These are phyloP conservation scores for Rubus parviflorus DNA, from an alignment of 306 rosid species.

Conservation along the genomic window DNA sequence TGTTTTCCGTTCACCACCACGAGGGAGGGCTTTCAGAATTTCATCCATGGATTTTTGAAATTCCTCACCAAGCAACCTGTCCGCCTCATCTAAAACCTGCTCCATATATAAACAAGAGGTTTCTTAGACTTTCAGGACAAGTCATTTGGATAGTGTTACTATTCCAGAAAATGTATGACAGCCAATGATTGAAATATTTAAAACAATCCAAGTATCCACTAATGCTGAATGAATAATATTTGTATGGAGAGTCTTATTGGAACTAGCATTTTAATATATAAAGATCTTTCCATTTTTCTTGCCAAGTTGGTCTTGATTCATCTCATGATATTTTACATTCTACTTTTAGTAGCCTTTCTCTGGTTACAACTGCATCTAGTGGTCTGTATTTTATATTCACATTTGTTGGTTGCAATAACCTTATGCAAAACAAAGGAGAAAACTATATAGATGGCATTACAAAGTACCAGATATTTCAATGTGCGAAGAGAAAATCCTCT, in stretches of 20 bases:
- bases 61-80: constrained; percentile 75
- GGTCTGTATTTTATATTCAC: not conserved
- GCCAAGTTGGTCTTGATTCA: not conserved
- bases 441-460: not conserved
- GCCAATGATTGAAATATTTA: not conserved
- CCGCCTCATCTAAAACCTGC: constrained; percentile 97
- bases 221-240: not conserved
- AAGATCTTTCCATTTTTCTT: not conserved
- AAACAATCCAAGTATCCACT: not conserved
- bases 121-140: not conserved
- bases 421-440: not conserved
- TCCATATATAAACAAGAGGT: not conserved
- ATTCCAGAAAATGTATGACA: not conserved
- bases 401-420: not conserved
- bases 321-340: not conserved
- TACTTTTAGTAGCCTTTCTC: not conserved
- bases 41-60: constrained; percentile 78
- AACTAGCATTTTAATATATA: not conserved
- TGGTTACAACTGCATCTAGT: not conserved
- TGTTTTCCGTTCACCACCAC: constrained; percentile 55
- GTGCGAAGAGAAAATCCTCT: constrained; percentile 68
- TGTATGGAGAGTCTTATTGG: not conserved
- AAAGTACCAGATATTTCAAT: constrained; percentile 64
- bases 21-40: constrained; percentile 64
- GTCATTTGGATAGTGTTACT: not conserved